These are phyloP conservation scores for Coccomyxa sp. DNA, from an alignment of 139 green algal genomes.

Conservation along the genomic window DNA sequence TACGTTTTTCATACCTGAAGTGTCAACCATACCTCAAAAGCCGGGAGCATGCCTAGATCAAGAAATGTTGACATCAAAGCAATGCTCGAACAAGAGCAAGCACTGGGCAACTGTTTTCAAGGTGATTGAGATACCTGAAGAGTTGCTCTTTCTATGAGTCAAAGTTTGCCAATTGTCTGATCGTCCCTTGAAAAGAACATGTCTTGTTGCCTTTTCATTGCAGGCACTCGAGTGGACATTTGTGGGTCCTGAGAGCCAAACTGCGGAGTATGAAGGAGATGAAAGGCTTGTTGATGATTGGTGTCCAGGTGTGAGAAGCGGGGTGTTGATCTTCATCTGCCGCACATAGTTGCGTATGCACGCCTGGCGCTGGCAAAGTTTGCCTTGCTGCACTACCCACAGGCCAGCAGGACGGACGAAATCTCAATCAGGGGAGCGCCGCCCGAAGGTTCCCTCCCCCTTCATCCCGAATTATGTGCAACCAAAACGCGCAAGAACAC, in stretches of 20 bases:
- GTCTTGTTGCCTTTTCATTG: too few species aligned
- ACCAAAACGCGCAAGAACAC: not conserved
- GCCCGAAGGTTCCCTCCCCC: not conserved
- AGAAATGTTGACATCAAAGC: not conserved
- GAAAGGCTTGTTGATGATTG: not conserved
- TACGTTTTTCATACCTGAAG: too few species aligned
- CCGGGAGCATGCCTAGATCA: too few species aligned
- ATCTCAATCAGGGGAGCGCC: not conserved
- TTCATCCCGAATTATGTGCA: not conserved
- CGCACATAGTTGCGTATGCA: slow-evolving; percentile 48
- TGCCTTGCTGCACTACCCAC: slow-evolving; percentile 38
- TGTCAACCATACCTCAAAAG: too few species aligned
- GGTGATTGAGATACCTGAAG: too few species aligned
- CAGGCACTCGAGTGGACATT: too few species aligned
- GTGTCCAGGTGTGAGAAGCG: slow-evolving; percentile 29
- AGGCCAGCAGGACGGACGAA: not conserved
- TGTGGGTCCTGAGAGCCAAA: too few species aligned
- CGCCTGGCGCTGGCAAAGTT: slow-evolving; percentile 43
- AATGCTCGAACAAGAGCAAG: not conserved
- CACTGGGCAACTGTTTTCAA: too few species aligned
- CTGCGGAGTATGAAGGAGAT: too few species aligned
- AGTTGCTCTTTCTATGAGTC: too few species aligned
- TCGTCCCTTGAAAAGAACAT: too few species aligned
- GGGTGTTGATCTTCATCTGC: slow-evolving; percentile 39
- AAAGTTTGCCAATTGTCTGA: too few species aligned